phyloP scores from a whole-genome alignment of 768 basidiomycete species.

The Boletus pseudopeckii region DNA sequence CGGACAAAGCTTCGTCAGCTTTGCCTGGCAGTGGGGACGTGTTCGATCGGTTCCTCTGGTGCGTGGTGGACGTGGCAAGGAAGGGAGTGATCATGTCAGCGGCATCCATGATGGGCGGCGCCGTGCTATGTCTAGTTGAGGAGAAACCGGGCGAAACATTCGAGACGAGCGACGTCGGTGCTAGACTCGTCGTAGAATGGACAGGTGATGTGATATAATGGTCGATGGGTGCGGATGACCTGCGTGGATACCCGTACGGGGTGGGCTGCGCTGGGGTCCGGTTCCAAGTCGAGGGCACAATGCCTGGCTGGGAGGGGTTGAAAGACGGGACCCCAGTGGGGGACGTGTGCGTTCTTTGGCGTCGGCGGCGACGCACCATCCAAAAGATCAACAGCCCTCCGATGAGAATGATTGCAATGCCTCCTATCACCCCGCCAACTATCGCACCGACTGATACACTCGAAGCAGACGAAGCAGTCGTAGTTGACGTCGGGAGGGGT shows the following conservation, averaged over 20 bases:
- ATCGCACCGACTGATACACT: constrained; percentile 11
- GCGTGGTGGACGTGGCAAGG: constrained; percentile 5
- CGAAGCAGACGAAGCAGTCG: constrained; percentile 9
- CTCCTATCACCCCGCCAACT: constrained; percentile 24
- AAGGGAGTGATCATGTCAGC: constrained; percentile 26
- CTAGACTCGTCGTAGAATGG: constrained; percentile 13
- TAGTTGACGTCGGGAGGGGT: constrained; percentile 6
- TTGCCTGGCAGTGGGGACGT: neutral
- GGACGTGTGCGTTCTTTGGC: neutral
- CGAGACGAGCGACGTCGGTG: neutral
- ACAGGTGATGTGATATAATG: constrained; percentile 2
- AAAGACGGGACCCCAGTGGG: neutral
- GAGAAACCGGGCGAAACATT: neutral
- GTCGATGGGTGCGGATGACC: neutral
- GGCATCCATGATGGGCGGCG: constrained; percentile 11
- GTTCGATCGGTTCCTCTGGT: neutral
- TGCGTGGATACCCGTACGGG: neutral
- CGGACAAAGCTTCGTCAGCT: constrained; percentile 1
- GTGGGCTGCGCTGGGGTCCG: neutral
- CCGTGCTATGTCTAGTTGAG: neutral
- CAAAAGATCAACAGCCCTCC: constrained; percentile 12
- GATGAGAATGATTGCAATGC: constrained; percentile 10
- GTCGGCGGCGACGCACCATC: constrained; percentile 11
- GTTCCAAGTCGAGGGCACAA: neutral
- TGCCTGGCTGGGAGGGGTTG: neutral